These are phyloP conservation scores for Xylariaceae sp. DNA, from an alignment of 2,329 filamentous ascomycete genomes.

Conservation along the genomic window DNA sequence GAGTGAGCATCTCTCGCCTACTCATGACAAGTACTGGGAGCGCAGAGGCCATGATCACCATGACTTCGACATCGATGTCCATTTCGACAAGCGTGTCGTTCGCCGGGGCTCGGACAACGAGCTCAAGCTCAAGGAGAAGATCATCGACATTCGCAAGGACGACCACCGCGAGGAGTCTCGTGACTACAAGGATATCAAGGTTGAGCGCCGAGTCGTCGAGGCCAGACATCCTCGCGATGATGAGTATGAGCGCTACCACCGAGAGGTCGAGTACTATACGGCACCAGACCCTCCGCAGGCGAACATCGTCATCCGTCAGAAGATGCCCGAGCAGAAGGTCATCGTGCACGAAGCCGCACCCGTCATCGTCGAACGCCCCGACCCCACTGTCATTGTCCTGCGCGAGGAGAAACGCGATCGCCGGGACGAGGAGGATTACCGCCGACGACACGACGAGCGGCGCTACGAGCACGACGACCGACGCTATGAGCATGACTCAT, in stretches of 20 bases:
- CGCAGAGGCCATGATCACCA: slow-evolving; percentile 35
- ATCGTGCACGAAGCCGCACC: slow-evolving; percentile 56
- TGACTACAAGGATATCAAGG: slow-evolving; percentile 29
- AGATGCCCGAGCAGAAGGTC: slow-evolving; percentile 53
- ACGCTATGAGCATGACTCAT: slow-evolving; percentile 35
- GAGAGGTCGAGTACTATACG: slow-evolving; percentile 58
- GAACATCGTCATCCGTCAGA: slow-evolving; percentile 54
- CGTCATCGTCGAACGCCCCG: slow-evolving; percentile 44
- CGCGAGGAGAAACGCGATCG: slow-evolving; percentile 38
- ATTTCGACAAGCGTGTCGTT: slow-evolving; percentile 39
- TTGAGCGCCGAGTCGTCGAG: slow-evolving; percentile 30
- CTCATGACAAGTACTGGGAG: slow-evolving; percentile 41
- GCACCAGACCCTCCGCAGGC: slow-evolving; percentile 44
- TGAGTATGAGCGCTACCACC: slow-evolving; percentile 55
- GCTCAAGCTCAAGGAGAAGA: slow-evolving; percentile 49
- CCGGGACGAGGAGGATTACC: slow-evolving; percentile 23
- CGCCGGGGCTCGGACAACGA: slow-evolving; percentile 44
- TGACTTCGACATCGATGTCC: slow-evolving; percentile 40
- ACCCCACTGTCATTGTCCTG: slow-evolving; percentile 42
- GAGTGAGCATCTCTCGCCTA: slow-evolving; percentile 30
- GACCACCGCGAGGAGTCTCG: slow-evolving; percentile 24
- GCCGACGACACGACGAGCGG: slow-evolving; percentile 32
- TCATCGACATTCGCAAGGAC: slow-evolving; percentile 37
- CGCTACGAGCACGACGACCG: slow-evolving; percentile 31
- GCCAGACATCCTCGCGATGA: slow-evolving; percentile 29